Evolutionary conservation across 2,329 filamentous ascomycete genomes (phyloP).

Genomic region (Phialophora expanda): DNA sequence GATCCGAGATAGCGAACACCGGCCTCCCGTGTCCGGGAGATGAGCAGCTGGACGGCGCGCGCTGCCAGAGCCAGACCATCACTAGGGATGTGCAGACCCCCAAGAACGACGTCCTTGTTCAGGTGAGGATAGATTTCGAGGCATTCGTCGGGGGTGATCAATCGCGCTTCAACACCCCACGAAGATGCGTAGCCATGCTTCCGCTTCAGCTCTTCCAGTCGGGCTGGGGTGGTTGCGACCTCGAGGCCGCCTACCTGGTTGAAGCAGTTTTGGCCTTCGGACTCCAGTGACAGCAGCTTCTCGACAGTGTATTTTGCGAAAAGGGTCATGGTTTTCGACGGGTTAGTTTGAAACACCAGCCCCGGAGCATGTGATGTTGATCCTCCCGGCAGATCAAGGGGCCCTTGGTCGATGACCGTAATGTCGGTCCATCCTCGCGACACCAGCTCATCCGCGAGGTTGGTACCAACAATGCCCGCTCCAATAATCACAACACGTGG

Average conservation of each 20-base stretch:
- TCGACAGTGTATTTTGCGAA: constrained; percentile 67
- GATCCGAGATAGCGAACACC: constrained; percentile 63
- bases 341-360: constrained; percentile 66
- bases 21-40: constrained; percentile 61
- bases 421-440: constrained; percentile 67
- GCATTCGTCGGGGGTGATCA: constrained; percentile 61
- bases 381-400: constrained; percentile 66
- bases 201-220: constrained; percentile 66
- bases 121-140: constrained; percentile 60
- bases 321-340: constrained; percentile 55
- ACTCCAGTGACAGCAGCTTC: constrained; percentile 61
- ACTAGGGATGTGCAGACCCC: constrained; percentile 64
- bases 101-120: constrained; percentile 60
- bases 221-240: constrained; percentile 64
- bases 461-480: constrained; percentile 68
- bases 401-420: constrained; percentile 69
- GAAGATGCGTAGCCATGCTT: constrained; percentile 66
- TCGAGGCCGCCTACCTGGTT: constrained; percentile 69
- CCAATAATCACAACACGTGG: constrained; percentile 64
- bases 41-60: constrained; percentile 65
- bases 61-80: constrained; percentile 67
- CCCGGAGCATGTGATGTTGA: constrained; percentile 70
- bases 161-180: constrained; percentile 63
- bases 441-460: constrained; percentile 68
- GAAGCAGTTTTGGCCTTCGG: constrained; percentile 58